Conservation (phyloP, 108 stramenopile genomes). For the Conticribra guillardii region DNA sequence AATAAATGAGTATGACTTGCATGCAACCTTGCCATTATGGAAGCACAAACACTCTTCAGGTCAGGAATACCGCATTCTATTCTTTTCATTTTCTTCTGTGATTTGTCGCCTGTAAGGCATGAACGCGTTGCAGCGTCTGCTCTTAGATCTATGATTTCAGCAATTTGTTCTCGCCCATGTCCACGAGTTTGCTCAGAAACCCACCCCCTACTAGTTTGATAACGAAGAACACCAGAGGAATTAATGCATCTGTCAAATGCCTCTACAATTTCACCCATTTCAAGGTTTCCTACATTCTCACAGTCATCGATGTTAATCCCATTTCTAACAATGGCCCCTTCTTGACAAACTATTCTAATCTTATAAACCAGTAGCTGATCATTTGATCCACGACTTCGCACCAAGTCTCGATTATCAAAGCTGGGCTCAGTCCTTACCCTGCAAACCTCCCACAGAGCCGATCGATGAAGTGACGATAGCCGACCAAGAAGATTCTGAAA, state of each 20-base stretch:
- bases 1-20: slow-evolving; percentile 63
- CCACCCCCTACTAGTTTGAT: slow-evolving; percentile 88
- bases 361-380: slow-evolving; percentile 55
- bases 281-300: slow-evolving; percentile 81
- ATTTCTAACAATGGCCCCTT: slow-evolving; percentile 90
- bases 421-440: slow-evolving; percentile 64
- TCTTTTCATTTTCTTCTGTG: slow-evolving; percentile 43
- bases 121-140: slow-evolving; percentile 4
- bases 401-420: slow-evolving; percentile 59
- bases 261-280: slow-evolving; percentile 85
- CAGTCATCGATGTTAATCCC: slow-evolving; percentile 92
- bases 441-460: slow-evolving; percentile 75
- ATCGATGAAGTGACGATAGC: slow-evolving; percentile 64
- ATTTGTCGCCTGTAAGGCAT: not conserved
- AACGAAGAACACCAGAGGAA: slow-evolving; percentile 89
- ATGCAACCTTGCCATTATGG: slow-evolving; percentile 75
- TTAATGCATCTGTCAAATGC: slow-evolving; percentile 89
- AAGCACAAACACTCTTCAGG: slow-evolving; percentile 64
- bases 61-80: slow-evolving; percentile 76
- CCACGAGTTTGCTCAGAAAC: slow-evolving; percentile 92
- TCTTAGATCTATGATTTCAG: slow-evolving; percentile 82
- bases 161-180: slow-evolving; percentile 90
- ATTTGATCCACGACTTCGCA: slow-evolving; percentile 32
- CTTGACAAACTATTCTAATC: slow-evolving; percentile 85
- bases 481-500: slow-evolving; percentile 56